These are phyloP conservation scores for Myochromella boudieri DNA, from an alignment of 768 basidiomycete species.

Conservation along the genomic window DNA sequence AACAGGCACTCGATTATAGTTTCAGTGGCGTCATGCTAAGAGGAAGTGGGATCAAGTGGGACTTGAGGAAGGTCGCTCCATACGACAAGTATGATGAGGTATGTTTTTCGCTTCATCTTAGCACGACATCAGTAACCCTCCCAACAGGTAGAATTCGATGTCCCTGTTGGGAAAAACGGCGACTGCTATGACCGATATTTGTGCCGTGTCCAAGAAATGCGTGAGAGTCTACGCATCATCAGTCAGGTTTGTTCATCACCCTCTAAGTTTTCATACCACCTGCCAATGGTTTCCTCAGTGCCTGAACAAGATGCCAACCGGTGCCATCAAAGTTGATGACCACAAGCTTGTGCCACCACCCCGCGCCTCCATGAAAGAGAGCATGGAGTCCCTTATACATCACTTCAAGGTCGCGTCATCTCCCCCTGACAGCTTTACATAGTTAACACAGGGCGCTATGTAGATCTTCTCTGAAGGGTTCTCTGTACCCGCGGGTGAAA, in stretches of 20 bases:
- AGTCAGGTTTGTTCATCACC: conserved; percentile 48
- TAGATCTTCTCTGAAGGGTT: conserved; percentile 96
- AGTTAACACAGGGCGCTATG: background rate
- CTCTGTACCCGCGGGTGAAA: conserved; percentile 94
- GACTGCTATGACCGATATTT: conserved; percentile 98
- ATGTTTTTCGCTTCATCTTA: conserved; percentile 1
- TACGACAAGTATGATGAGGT: conserved; percentile 98
- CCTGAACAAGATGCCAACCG: conserved; percentile 94
- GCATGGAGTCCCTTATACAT: conserved; percentile 96
- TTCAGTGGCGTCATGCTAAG: conserved; percentile 98
- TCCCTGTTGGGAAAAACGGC: conserved; percentile 95
- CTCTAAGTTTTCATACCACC: background rate
- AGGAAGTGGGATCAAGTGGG: conserved; percentile 94
- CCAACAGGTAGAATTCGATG: conserved; percentile 86
- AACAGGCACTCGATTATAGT: conserved; percentile 87
- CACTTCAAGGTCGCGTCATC: conserved; percentile 80
- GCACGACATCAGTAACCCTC: conserved; percentile 3
- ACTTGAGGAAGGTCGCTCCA: conserved; percentile 85
- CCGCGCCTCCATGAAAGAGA: conserved; percentile 98
- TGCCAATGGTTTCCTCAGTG: conserved; percentile 54
- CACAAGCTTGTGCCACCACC: conserved; percentile 97
- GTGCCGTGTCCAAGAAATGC: conserved; percentile 97
- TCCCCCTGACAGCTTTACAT: background rate
- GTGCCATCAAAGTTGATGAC: conserved; percentile 93
- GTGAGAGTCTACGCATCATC: conserved; percentile 90